A percentile compares a stretch with the other conserved stretches of the same genome.
Conservation (phyloP, 176 grass and related monocot genomes). For the sorghum (Sorghum bicolor) region DNA sequence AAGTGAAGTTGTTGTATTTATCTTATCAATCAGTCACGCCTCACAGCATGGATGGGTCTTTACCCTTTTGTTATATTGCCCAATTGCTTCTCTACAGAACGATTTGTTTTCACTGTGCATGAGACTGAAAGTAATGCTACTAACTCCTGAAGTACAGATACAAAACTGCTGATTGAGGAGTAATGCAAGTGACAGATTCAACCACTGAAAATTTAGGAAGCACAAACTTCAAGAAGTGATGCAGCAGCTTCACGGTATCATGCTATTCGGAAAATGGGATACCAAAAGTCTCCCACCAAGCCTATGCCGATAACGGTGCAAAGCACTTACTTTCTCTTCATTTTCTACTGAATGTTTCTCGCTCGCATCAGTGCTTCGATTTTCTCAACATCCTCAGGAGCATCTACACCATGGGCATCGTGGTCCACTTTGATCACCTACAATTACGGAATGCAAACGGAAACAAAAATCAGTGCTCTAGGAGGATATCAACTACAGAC, state of each 20-base stretch:
- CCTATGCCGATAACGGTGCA: too few relatives aligned
- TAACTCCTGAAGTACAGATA: neutral
- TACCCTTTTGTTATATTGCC: neutral
- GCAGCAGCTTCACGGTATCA: neutral
- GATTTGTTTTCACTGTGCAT: neutral
- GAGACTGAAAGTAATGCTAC: neutral
- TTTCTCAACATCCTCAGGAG: constrained; percentile 78
- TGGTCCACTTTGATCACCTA: constrained; percentile 98
- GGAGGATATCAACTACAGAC: neutral
- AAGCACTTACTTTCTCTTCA: neutral
- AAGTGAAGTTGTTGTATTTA: neutral
- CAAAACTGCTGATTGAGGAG: neutral
- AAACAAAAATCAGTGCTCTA: neutral
- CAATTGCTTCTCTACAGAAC: neutral
- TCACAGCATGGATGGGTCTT: neutral
- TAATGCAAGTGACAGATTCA: neutral
- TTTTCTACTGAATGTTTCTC: constrained; percentile 65
- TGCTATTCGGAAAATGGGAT: neutral
- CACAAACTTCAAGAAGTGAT: neutral
- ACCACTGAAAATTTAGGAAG: neutral
- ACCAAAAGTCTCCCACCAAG: neutral
- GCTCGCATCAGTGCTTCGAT: constrained; percentile 80
- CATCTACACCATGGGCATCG: constrained; percentile 93
- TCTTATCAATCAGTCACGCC: neutral
- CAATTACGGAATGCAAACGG: neutral